Evolutionary conservation across 208 protist genomes (phyloP), one percentile per base, ranked within the genome.

Genomic region (Leishmania guyanensis): DNA sequence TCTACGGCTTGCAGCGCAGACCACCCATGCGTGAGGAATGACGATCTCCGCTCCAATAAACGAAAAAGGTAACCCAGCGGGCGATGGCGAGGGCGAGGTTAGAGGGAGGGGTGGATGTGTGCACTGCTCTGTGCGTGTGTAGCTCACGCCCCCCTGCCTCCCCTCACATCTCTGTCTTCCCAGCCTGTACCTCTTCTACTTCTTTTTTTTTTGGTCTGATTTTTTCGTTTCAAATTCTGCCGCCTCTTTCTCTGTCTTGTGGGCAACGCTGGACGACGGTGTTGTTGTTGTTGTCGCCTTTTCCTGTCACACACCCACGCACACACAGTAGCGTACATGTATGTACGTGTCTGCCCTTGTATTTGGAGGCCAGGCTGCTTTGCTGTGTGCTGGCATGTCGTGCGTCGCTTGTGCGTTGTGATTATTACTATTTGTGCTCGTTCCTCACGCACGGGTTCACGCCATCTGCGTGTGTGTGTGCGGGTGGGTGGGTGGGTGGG

Each of bases 1-100:
- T 29, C 73, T 85, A 3, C 82, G 82, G 20, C 77, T 85, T 29
- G 82, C 82, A 54, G 60, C 77, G 4, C 82, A 85, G 77, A 48
- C 53, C 26, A 22, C 16, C 58, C 33, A 22, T 16, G 39, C 58
- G 2, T 48, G 20, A 51, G 54, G 26, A 77, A 50, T 8, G 22
- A 26, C 2, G 69, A 29, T 17, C 46, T 33, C 39, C 20, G 46
- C 3, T 73, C n/a, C 69, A 62, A 56, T n/a, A 62, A 58, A 29
- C 1, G 16, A 43, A 9, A 12, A 75, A 26, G 26, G 46, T 1
- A n/a, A 29, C 48, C 12, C 39, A 53, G 43, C 43, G 43, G 43
- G 43, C 43, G 43, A 46, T 4, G 29, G 10, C 43, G 20, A 33
- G 33, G 5, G 46, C 16, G 39, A 53, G 3, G 39, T 9, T 10